Evolutionary conservation across 169 alveolate genomes (phyloP).

Genomic region (Condylostoma magnum): DNA sequence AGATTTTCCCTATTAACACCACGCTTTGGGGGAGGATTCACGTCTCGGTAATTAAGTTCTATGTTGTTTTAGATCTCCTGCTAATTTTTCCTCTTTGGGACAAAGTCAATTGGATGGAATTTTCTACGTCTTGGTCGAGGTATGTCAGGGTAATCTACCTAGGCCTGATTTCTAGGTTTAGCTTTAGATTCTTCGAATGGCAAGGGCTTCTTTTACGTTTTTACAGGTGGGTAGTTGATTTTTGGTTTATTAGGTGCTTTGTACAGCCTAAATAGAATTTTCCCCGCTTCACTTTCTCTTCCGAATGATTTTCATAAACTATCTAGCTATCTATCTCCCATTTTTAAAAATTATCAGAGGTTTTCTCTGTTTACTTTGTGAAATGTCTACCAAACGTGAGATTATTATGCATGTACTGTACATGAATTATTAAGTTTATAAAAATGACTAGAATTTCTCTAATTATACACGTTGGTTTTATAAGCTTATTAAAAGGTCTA

Average conservation of each 20-base stretch:
- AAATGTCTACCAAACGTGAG: too few relatives aligned
- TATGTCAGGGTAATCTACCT: slow-evolving; percentile 49
- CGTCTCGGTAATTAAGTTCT: slow-evolving; percentile 13
- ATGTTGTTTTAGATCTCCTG: slow-evolving; percentile 43
- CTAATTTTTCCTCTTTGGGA: slow-evolving; percentile 42
- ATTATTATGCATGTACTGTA: too few relatives aligned
- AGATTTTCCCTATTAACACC: slow-evolving; percentile 45
- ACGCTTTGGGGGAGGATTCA: slow-evolving; percentile 32
- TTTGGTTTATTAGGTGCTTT: slow-evolving; percentile 38
- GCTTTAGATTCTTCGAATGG: slow-evolving; percentile 14
- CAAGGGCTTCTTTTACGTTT: slow-evolving; percentile 29
- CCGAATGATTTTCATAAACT: slow-evolving; percentile 39
- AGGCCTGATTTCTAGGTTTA: slow-evolving; percentile 38
- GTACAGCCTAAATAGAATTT: slow-evolving; percentile 45
- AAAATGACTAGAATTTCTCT: too few relatives aligned
- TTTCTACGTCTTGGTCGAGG: slow-evolving; percentile 21
- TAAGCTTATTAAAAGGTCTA: too few relatives aligned
- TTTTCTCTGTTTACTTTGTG: too few relatives aligned
- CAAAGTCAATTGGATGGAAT: slow-evolving; percentile 55
- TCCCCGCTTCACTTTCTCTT: slow-evolving; percentile 45
- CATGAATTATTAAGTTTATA: too few relatives aligned
- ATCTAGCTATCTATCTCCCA: too few relatives aligned
- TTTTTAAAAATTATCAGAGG: too few relatives aligned
- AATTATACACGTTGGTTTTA: too few relatives aligned
- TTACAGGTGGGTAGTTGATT: slow-evolving; percentile 49